Base-by-base conservation (phyloP, 441 rosid species). In the Adansonia rubrostipa region DNA sequence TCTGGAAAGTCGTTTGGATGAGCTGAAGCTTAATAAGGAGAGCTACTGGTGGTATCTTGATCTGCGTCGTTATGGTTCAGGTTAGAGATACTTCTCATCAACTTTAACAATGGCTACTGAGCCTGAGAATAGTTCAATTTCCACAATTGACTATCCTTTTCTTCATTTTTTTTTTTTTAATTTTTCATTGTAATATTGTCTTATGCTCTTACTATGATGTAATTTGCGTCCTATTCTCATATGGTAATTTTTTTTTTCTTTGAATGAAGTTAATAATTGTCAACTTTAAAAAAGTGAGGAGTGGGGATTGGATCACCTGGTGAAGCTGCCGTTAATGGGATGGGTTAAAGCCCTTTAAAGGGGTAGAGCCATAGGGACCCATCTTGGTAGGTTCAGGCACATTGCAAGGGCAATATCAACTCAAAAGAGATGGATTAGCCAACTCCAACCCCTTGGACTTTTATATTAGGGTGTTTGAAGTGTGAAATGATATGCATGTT, bases 41-140 rank as follows among this genome's bases (percentile, higher is more conserved):
- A 89, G 88, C 88, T 96, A 84, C 81, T 94, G 98, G 97, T 94
- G 99, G 99, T 96, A 94, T 86, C 98, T 92, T 44, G 99, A 96
- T 88, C 84, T 96, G 77, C 94, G 95, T 11, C 97, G 96, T 69
- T 94, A 92, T 74, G 98, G 98, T 78, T 92, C 98, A 90, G 98
- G 97, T 93, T 60, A 80, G 86, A 22, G n/a, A 71, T 45, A 45
- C 79, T 60, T 73, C 80, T 75, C 75, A 65, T 19, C 63, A 17
- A 56, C 56, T 53, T 51, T 24, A 63, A 69, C 45, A 22, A 33
- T 19, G 28, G 61, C 20, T 51, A 45, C 45, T 51, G 61, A n/a
- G n/a, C 33, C 53, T 20, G 47, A 50, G 50, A 67, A 51, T 51
- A 22, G 40, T 56, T 51, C 22, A 58, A 1, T 57, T 57, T 57